Base-by-base conservation (phyloP, 805 yeast species). In the Ogataea sp. region DNA sequence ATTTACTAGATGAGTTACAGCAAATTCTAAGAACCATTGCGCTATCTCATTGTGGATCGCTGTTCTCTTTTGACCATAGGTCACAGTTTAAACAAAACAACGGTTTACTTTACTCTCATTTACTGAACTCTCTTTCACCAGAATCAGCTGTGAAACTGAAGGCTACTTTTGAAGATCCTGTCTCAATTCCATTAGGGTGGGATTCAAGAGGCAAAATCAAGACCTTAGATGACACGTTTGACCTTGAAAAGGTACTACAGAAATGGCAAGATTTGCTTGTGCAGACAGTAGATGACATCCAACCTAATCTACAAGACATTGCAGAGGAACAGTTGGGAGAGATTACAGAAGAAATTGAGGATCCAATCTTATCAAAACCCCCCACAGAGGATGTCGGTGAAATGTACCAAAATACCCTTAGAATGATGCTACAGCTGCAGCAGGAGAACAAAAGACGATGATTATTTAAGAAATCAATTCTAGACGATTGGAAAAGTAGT, bases 171-270 rank as follows among this genome's bases (percentile, higher is more conserved):
- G 20, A 35, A 13, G 26, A 24, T 24, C 4, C 43, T 23, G 34
- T 58, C 14, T 32, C 56, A 17, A 62, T 78, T 2, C 80, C 81
- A 0, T 40, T 43, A 6, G 77, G 73, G 0, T 61, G 69, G 60
- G 87, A 80, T 44, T 57, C 78, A 3, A 62, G 70, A 64, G 64
- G 64, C 17, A 70, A 75, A 46, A 77, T 80, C 21, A 49, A 58
- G 27, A 56, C 67, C 0, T 37, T 70, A 17, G 53, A 59, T 38
- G 70, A 62, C 4, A 33, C 38, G 0, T 57, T 65, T 16, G 56
- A 62, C n/a, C 54, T 58, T 15, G 49, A 48, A n/a, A 35, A 39
- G 5, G 32, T 20, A 14, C 21, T 37, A 2, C 26, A 37, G 9
- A 25, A 16, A 13, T 46, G 48, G 48, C 23, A 57, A 11, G 6